A percentile compares a stretch with the other conserved stretches of the same genome.
These are phyloP conservation scores for Pseudozyma flocculosa DNA, from an alignment of 1,284 basidiomycete genomes.

Conservation along the genomic window DNA sequence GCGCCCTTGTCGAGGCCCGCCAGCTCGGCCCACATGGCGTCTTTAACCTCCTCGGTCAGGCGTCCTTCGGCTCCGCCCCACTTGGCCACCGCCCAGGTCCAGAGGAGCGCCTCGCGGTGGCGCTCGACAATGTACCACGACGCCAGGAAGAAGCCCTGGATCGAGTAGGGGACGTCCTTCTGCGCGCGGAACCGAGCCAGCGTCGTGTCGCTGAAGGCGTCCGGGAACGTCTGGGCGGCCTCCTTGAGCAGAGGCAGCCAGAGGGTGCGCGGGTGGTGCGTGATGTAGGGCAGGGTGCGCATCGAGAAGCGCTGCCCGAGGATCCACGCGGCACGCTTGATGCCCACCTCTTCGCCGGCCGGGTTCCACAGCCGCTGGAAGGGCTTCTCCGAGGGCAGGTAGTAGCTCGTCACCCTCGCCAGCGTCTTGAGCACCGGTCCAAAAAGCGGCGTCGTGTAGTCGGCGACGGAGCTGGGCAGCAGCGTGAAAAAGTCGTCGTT, in stretches of 20 bases:
- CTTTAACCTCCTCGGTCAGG: constrained; percentile 43
- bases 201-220: constrained; percentile 22
- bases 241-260: constrained; percentile 55
- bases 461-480: constrained; percentile 8
- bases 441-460: constrained; percentile 34
- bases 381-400: constrained; percentile 25
- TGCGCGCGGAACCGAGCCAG: constrained; percentile 36
- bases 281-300: constrained; percentile 59
- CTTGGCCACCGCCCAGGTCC: constrained; percentile 36
- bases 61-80: constrained; percentile 55
- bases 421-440: constrained; percentile 35
- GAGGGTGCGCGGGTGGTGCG: constrained; percentile 59
- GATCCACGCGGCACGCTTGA: constrained; percentile 31
- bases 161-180: constrained; percentile 55
- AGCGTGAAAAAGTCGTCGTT: constrained; percentile 48
- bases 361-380: constrained; percentile 40
- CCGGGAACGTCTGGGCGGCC: constrained; percentile 28
- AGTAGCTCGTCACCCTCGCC: constrained; percentile 20
- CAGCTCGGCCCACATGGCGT: constrained; percentile 59
- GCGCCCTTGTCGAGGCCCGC: constrained; percentile 24
- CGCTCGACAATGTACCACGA: constrained; percentile 39
- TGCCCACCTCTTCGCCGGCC: constrained; percentile 33
- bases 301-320: constrained; percentile 56
- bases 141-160: constrained; percentile 57
- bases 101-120: constrained; percentile 45